phyloP scores from a whole-genome alignment of 1,284 basidiomycete species.

The Rhodotorula mucilaginosa region DNA sequence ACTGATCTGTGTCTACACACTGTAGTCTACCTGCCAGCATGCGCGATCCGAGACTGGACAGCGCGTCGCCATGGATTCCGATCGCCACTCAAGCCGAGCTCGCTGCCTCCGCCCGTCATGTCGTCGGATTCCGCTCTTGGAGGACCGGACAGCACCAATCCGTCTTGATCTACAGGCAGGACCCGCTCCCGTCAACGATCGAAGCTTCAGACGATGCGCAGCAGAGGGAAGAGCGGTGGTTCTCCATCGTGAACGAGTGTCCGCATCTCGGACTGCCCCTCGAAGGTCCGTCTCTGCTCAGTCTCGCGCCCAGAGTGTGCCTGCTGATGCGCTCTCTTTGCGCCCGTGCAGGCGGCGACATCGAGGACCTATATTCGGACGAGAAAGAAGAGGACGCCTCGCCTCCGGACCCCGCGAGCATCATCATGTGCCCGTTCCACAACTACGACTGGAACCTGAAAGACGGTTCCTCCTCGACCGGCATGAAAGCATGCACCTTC shows the following conservation, averaged over 20 bases:
- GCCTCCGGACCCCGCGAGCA: not conserved
- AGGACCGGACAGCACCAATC: slow-evolving; percentile 4
- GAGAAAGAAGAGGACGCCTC: not conserved
- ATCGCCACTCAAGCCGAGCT: not conserved
- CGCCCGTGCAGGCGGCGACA: slow-evolving; percentile 19
- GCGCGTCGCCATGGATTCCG: not conserved
- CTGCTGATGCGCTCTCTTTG: not conserved
- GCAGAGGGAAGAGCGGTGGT: not conserved
- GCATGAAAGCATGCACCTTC: slow-evolving; percentile 75
- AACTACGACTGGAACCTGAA: slow-evolving; percentile 67
- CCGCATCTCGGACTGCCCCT: slow-evolving; percentile 29
- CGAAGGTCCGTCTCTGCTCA: slow-evolving; percentile 10
- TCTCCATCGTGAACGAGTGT: slow-evolving; percentile 29
- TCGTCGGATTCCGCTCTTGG: slow-evolving; percentile 20
- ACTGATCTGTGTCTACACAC: not conserved
- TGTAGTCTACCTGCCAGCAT: not conserved
- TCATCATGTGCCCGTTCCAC: slow-evolving; percentile 75
- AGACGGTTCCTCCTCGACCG: slow-evolving; percentile 72
- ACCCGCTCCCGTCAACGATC: not conserved
- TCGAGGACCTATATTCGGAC: slow-evolving; percentile 25
- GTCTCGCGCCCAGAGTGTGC: not conserved
- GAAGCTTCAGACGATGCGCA: not conserved
- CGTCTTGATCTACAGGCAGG: slow-evolving; percentile 22
- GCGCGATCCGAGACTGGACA: not conserved
- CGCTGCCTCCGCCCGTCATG: slow-evolving; percentile 7